phyloP scores from a whole-genome alignment of 257 asterid genomes.

The Solanum commersonii region DNA sequence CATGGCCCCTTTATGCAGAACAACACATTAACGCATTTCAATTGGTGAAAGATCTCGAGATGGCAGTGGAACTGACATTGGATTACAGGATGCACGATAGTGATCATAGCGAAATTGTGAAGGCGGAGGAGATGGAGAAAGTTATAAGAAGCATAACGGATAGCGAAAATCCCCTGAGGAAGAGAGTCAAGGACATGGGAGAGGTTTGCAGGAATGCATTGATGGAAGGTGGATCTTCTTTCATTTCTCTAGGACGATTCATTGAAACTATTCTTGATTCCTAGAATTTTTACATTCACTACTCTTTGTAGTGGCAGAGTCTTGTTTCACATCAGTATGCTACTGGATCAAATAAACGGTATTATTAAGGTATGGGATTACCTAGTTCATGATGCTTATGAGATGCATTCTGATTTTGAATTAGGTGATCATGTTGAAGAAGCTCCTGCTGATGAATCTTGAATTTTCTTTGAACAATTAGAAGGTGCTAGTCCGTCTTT shows the following conservation, averaged over 20 bases:
- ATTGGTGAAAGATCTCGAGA: neutral
- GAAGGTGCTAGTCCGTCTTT: no score
- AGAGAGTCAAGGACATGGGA: neutral
- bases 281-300: neutral
- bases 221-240: conserved; percentile 4
- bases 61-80: neutral
- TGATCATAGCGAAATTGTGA: neutral
- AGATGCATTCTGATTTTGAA: no score
- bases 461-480: no score
- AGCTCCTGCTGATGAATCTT: no score
- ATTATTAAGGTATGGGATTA: neutral
- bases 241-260: neutral
- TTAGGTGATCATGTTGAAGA: no score
- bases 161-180: neutral
- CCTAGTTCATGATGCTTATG: no score
- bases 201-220: neutral
- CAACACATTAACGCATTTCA: neutral
- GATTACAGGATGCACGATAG: neutral
- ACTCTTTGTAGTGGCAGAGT: neutral
- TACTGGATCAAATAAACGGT: neutral
- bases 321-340: neutral
- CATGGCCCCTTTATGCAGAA: conserved; percentile 9
- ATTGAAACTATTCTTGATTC: neutral
- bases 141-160: neutral
- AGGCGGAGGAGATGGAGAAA: conserved; percentile 3